Base-by-base conservation (phyloP, 1,139 yeast genomes). In the Yamadazyma sp. region DNA sequence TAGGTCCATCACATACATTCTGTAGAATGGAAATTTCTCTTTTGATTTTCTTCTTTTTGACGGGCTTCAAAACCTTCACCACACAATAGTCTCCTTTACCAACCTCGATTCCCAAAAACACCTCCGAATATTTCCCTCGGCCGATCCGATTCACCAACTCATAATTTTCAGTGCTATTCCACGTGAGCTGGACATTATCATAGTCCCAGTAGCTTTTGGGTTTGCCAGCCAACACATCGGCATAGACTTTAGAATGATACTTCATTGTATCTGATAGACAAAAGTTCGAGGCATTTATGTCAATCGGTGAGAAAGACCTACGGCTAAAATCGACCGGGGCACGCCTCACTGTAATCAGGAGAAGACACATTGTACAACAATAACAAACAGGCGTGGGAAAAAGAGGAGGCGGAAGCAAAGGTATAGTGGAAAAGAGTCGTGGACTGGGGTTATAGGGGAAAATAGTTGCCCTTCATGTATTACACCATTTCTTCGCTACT, bases 61-160 rank as follows among this genome's bases (percentile, higher is more conserved):
- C 98, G 3, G 98, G 98, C 60, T 92, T 92, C 54, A 92, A 76
- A 49, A 92, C 97, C 61, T 92, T 92, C 56, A 92, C 88, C 37
- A 92, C 96, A 52, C 83, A 81, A 28, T 76, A 73, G 36, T 51
- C 58, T 2, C 60, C 62, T 37, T 56, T 53, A 16, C 44, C 41
- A 33, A 64, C 47, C 30, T 64, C 66, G 8, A 66, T 54, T 1
- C 73, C 73, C 28, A 68, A 53, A 38, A 71, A 71, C n/a, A 71
- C 76, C 48, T 71, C 76, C 7, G 74, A 67, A 50, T 71, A 71
- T 47, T 69, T 71, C 9, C 77, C 77, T 39, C 75, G 51, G 8
- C 77, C 77, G 29, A 71, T 51, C 46, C 70, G 68, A 49, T 62
- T 64, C 42, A 69, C 54, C 31, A 71, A 66, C 47, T 71, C 77